Evolutionary conservation across 257 asterid species (phyloP).

Genomic region (Ballota nigra): DNA sequence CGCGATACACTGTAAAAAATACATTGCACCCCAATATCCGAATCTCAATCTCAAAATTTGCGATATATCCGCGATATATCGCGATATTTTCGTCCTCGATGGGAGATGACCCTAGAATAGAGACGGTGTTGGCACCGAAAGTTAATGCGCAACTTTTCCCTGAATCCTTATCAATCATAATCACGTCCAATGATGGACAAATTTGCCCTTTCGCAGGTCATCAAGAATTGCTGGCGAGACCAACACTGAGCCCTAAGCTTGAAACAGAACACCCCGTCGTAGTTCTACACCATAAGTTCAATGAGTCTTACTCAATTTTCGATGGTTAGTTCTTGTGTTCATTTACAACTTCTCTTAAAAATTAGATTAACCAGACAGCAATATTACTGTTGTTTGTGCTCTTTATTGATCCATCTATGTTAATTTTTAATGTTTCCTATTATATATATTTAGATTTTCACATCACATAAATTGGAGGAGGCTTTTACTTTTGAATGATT

Average conservation of each 20-base stretch:
- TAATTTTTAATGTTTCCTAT: background rate
- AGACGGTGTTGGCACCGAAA: too few relatives aligned
- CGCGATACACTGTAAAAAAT: too few relatives aligned
- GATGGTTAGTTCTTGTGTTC: constrained; percentile 43
- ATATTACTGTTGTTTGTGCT: background rate
- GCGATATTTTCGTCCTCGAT: too few relatives aligned
- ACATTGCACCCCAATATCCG: too few relatives aligned
- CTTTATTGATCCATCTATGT: background rate
- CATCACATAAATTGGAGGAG: background rate
- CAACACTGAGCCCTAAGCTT: background rate
- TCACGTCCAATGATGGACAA: background rate
- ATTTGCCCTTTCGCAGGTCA: background rate
- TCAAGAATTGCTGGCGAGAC: background rate
- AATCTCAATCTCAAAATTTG: too few relatives aligned
- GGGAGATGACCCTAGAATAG: too few relatives aligned
- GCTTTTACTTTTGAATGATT: background rate
- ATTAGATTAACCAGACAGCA: too few relatives aligned
- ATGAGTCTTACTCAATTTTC: constrained; percentile 62
- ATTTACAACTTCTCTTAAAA: background rate
- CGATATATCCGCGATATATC: too few relatives aligned
- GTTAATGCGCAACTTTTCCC: too few relatives aligned
- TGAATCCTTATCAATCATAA: too few relatives aligned
- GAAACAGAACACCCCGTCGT: background rate
- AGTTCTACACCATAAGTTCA: constrained; percentile 4
- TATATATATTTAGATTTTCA: background rate